Evolutionary conservation across 78 protist genomes (phyloP), one percentile per base, ranked within the genome.

Genomic region (Isochrysis galbana): DNA sequence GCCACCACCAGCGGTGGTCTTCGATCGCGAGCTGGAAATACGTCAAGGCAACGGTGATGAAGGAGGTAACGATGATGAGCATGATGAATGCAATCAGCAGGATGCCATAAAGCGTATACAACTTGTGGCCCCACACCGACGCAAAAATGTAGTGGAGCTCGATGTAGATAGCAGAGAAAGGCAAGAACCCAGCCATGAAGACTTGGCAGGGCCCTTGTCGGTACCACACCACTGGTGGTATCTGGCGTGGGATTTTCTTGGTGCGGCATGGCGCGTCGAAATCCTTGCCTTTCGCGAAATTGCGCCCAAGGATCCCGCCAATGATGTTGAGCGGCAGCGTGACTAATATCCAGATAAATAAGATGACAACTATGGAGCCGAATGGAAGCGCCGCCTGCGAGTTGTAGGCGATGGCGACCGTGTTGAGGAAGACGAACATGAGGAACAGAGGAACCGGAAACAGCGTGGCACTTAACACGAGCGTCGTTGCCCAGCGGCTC

Each of bases 1-100:
- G 89, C 98, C 98, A 96, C 99, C 99, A 98, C 90, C 86, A 48
- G 47, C 97, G 92, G 84, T 98, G 96, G 94, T 98, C 99, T 95
- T 98, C 99, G 91, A 86, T 82, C 55, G 98, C 91, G 39, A 99
- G 95, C 93, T 97, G 98, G 98, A 98, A 96, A 95, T 99, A 99
- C 14, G 98, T 97, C 46, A 98, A 93, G 44, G 98, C 97, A 25
- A 98, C 93, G 25, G 98, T 96, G 91, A 99, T 96, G 96, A 98
- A 99, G 17, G 99, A 93, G 14, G 99, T 96, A n/a, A 98, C 99
- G 80, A 96, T 46, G 45, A 98, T 34, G 17, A 98, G 96, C 46
- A 98, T 97, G 19, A 91, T 25, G 82, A 97, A 98, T 47, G 97
- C 98, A 47, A 98, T 54, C 45, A 94, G 89, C 25, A 98, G 96